These are phyloP conservation scores for Metarhizium robertsii DNA, from an alignment of 2,329 filamentous ascomycete species.

Conservation along the genomic window DNA sequence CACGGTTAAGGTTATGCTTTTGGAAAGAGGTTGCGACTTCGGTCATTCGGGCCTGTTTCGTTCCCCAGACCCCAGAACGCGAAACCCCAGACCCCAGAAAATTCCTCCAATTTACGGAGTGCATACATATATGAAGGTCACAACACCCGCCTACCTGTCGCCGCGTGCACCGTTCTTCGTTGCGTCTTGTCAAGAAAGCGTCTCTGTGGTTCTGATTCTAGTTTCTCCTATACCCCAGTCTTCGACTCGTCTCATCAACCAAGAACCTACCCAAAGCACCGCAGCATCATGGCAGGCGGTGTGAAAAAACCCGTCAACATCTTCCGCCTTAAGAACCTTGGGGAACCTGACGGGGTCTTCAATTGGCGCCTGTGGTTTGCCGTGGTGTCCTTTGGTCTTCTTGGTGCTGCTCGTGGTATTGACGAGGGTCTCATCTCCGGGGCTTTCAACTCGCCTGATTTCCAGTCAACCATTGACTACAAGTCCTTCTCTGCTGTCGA, in stretches of 20 bases:
- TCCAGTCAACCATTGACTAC: slow-evolving; percentile 50
- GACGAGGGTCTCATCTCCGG: slow-evolving; percentile 73
- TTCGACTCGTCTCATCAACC: background rate
- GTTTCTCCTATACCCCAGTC: background rate
- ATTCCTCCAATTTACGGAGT: background rate
- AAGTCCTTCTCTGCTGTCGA: slow-evolving; percentile 40
- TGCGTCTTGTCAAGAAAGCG: background rate
- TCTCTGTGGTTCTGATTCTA: background rate
- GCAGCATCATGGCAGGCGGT: slow-evolving; percentile 35
- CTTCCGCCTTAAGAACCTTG: slow-evolving; percentile 54
- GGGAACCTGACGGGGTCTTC: slow-evolving; percentile 60
- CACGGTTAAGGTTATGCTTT: background rate
- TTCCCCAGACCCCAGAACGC: background rate
- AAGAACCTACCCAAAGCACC: background rate
- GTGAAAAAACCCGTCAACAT: slow-evolving; percentile 50
- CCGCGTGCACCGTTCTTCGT: background rate
- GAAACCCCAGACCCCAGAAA: background rate
- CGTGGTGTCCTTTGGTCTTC: slow-evolving; percentile 62
- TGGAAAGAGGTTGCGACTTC: background rate
- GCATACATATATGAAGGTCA: too few relatives aligned
- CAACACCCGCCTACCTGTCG: background rate
- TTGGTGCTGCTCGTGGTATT: slow-evolving; percentile 69
- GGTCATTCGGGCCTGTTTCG: background rate
- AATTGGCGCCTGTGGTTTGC: slow-evolving; percentile 76
- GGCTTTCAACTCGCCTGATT: slow-evolving; percentile 57